A percentile compares a stretch with the other conserved stretches of the same genome.
phyloP scores from a whole-genome alignment of 768 basidiomycete genomes.

The Naganishia onofrii region DNA sequence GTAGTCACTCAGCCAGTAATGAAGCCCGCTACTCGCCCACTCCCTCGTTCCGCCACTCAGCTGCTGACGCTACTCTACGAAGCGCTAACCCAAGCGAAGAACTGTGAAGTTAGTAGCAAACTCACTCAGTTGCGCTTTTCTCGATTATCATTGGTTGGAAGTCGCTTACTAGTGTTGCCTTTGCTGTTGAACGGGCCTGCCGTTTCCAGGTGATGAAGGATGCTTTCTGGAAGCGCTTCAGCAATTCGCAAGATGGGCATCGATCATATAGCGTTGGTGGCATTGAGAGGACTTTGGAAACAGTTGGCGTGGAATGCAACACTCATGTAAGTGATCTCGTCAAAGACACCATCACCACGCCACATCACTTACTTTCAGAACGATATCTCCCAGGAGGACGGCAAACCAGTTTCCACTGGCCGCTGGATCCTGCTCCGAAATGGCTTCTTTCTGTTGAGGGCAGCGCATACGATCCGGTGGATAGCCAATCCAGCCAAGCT shows the following conservation, averaged over 20 bases:
- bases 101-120: constrained; percentile 26
- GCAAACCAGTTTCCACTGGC: constrained; percentile 27
- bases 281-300: constrained; percentile 26
- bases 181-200: too few species aligned
- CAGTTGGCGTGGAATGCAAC: constrained; percentile 33
- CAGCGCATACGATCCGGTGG: constrained; percentile 28
- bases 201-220: constrained; percentile 3
- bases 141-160: too few species aligned
- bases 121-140: too few species aligned
- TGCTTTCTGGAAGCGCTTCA: constrained; percentile 27
- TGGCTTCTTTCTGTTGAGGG: constrained; percentile 28
- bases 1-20: constrained; percentile 27
- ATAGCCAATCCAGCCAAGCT: constrained; percentile 26
- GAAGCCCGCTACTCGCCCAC: background rate
- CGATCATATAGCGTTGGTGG: constrained; percentile 12
- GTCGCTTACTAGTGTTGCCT: too few species aligned
- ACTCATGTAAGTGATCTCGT: constrained; percentile 23
- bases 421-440: constrained; percentile 31
- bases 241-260: background rate
- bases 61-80: constrained; percentile 29
- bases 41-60: constrained; percentile 1
- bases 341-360: too few species aligned
- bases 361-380: background rate
- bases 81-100: constrained; percentile 22
- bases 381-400: background rate